A percentile compares a stretch with the other conserved stretches of the same genome.
phyloP scores from a whole-genome alignment of 352 stramenopile genomes.

The Globisporangium perplexum region DNA sequence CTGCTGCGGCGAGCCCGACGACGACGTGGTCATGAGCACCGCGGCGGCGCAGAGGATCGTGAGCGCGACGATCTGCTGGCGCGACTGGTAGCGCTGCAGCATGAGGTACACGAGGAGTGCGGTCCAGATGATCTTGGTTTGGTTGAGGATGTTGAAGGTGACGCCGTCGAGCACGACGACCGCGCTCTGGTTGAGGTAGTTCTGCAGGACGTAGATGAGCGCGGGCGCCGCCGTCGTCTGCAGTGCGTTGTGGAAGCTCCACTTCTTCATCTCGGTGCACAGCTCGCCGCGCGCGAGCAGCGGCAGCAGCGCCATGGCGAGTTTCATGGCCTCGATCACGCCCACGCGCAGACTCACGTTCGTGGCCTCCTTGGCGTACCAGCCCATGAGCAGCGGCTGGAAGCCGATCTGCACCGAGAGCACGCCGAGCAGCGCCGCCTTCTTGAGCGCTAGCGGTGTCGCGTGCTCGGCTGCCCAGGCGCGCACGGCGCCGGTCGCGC shows the following conservation, averaged over 20 bases:
- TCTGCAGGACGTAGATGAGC: constrained; percentile 82
- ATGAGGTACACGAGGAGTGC: constrained; percentile 77
- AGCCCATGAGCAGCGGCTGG: constrained; percentile 73
- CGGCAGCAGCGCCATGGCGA: constrained; percentile 55
- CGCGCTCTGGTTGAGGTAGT: constrained; percentile 75
- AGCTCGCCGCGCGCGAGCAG: constrained; percentile 46
- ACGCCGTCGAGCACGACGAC: constrained; percentile 74
- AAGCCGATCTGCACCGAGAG: constrained; percentile 72
- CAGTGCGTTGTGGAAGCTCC: constrained; percentile 45
- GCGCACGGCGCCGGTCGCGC: not conserved
- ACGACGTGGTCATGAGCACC: constrained; percentile 68
- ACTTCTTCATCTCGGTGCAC: constrained; percentile 54
- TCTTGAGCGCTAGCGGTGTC: constrained; percentile 39
- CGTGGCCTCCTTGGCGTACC: constrained; percentile 51
- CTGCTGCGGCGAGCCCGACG: constrained; percentile 8
- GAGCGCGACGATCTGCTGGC: constrained; percentile 62
- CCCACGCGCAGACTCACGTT: constrained; percentile 68
- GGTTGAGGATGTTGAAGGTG: constrained; percentile 84
- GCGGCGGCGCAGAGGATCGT: constrained; percentile 60
- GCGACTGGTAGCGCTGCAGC: constrained; percentile 62
- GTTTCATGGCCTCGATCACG: constrained; percentile 72
- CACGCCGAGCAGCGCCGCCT: constrained; percentile 52
- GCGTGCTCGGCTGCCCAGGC: constrained; percentile 7
- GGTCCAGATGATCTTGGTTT: constrained; percentile 89
- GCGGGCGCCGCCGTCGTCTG: constrained; percentile 62